A percentile compares a stretch with the other conserved stretches of the same genome.
Evolutionary conservation across 179 eudicot species (phyloP).

Genomic region (Nepenthes alata): DNA sequence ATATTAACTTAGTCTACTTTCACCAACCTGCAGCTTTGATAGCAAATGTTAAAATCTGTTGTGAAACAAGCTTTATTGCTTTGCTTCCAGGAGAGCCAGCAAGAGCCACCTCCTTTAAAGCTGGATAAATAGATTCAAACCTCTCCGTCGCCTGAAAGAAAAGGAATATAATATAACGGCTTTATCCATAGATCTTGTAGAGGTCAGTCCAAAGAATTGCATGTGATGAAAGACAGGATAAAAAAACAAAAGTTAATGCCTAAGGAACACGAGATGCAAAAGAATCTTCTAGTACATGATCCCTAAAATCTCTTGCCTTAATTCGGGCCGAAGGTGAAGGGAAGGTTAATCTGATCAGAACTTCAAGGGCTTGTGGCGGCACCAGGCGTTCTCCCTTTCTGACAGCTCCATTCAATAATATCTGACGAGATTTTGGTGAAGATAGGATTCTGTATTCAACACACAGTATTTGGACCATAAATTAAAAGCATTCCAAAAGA

Average conservation of each 20-base stretch:
- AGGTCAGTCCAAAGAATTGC: not conserved
- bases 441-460: constrained; percentile 25
- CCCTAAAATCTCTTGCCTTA: constrained; percentile 20
- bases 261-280: not conserved
- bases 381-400: constrained; percentile 47
- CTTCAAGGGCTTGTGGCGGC: constrained; percentile 40
- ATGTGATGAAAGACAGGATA: constrained; percentile 1
- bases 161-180: not conserved
- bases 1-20: not conserved
- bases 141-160: constrained; percentile 34
- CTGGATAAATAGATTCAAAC: constrained; percentile 38
- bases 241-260: not conserved
- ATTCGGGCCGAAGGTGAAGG: constrained; percentile 32
- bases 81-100: constrained; percentile 34
- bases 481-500: not conserved
- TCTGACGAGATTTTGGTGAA: constrained; percentile 32
- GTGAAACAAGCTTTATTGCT: constrained; percentile 30
- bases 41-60: constrained; percentile 23
- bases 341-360: constrained; percentile 33
- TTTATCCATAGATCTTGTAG: not conserved
- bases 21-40: constrained; percentile 30
- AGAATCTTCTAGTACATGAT: not conserved
- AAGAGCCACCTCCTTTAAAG: constrained; percentile 39
- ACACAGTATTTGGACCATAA: constrained; percentile 5
- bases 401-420: constrained; percentile 37